phyloP scores from a whole-genome alignment of 805 yeast genomes.

The Candida ortonii region DNA sequence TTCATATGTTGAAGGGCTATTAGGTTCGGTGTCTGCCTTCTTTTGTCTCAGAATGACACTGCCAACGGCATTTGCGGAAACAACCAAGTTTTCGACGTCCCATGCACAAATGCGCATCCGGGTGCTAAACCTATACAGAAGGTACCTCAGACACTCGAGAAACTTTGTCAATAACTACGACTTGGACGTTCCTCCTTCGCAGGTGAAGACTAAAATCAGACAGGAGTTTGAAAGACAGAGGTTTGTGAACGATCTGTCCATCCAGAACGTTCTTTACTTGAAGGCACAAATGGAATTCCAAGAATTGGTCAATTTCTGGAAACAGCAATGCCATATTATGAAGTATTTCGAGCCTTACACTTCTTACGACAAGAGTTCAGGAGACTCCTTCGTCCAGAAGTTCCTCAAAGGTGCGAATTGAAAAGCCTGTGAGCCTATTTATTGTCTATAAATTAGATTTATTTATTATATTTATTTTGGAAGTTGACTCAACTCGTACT shows the following conservation, averaged over 20 bases:
- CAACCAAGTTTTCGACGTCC: constrained; percentile 64
- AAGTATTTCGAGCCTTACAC: constrained; percentile 72
- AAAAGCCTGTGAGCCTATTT: constrained; percentile 18
- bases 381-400: constrained; percentile 65
- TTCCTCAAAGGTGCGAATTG: constrained; percentile 60
- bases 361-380: constrained; percentile 50
- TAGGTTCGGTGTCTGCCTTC: no score
- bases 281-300: constrained; percentile 92
- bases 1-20: no score
- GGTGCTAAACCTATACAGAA: constrained; percentile 69
- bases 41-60: constrained; percentile 50
- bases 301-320: constrained; percentile 86
- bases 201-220: constrained; percentile 78
- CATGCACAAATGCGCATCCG: constrained; percentile 60
- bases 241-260: constrained; percentile 62
- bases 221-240: constrained; percentile 87
- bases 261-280: constrained; percentile 66
- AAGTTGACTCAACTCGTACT: constrained; percentile 9
- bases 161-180: constrained; percentile 59
- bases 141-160: constrained; percentile 58
- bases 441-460: constrained; percentile 25
- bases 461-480: constrained; percentile 8
- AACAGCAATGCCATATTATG: constrained; percentile 81
- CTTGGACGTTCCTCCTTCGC: constrained; percentile 73
- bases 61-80: constrained; percentile 82